Conservation (phyloP, 352 stramenopile species). For the Pythium rishiriense region DNA sequence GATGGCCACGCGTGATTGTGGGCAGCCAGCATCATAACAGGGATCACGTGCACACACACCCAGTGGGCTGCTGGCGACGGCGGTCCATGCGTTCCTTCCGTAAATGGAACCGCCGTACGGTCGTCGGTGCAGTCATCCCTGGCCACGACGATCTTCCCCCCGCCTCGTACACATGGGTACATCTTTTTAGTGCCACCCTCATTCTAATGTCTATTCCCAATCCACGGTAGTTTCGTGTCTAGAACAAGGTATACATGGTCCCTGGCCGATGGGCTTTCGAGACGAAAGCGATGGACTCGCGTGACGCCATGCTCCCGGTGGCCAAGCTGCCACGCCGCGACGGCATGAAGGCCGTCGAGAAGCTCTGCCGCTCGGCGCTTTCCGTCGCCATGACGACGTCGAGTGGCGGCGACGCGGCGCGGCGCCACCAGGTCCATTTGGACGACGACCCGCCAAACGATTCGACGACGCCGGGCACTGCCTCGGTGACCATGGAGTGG, state of each 20-base stretch:
- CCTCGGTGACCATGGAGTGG: slow-evolving; percentile 17
- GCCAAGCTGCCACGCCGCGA: slow-evolving; percentile 29
- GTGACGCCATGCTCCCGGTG: slow-evolving; percentile 18
- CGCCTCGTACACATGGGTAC: neutral
- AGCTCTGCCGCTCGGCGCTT: slow-evolving; percentile 18
- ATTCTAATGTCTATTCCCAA: neutral
- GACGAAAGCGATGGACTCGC: slow-evolving; percentile 17
- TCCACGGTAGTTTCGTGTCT: neutral
- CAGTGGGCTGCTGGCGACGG: too few species aligned
- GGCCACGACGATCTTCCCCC: too few species aligned
- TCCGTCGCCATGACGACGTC: slow-evolving; percentile 10
- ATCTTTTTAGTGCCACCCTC: neutral
- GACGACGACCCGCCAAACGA: slow-evolving; percentile 20
- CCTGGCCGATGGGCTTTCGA: too few species aligned
- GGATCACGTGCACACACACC: too few species aligned
- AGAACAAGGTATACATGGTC: slow-evolving; percentile 9
- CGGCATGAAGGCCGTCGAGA: slow-evolving; percentile 29
- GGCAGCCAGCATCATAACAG: slow-evolving; percentile 1
- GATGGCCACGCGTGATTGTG: slow-evolving; percentile 18
- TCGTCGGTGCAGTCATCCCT: too few species aligned
- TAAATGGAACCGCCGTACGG: too few species aligned
- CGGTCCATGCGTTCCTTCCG: too few species aligned
- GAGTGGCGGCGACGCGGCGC: slow-evolving; percentile 25
- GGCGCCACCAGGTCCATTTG: slow-evolving; percentile 57
- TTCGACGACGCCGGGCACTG: neutral